phyloP scores from a whole-genome alignment of 495 filamentous ascomycete species.

The Neurospora sp. region DNA sequence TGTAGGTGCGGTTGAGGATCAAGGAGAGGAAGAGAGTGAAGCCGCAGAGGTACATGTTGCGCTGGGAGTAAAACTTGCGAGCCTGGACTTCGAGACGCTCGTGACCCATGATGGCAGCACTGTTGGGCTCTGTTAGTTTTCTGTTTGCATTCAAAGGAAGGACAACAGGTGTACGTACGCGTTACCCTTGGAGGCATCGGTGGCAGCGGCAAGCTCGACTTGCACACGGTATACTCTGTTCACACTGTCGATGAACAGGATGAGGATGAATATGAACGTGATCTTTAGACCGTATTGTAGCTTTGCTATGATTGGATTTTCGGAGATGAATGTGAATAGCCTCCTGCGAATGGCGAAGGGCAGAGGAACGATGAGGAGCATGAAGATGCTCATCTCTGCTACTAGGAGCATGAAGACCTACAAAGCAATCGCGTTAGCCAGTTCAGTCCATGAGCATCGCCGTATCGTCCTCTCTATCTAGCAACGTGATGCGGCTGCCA shows the following conservation, averaged over 20 bases:
- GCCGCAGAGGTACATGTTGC: slow-evolving; percentile 99
- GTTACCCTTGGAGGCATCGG: slow-evolving; percentile 28
- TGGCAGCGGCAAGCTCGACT: slow-evolving; percentile 59
- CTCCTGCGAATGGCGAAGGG: slow-evolving; percentile 79
- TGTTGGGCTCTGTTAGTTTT: slow-evolving; percentile 18
- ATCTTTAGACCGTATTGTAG: slow-evolving; percentile 58
- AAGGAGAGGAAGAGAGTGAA: slow-evolving; percentile 98
- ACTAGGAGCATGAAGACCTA: slow-evolving; percentile 92
- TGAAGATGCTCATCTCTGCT: slow-evolving; percentile 86
- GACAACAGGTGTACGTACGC: slow-evolving; percentile 15
- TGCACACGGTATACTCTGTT: slow-evolving; percentile 98
- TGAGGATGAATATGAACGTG: slow-evolving; percentile 95
- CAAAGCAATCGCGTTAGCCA: slow-evolving; percentile 14
- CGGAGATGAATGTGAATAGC: slow-evolving; percentile 81
- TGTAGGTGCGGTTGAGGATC: slow-evolving; percentile 98
- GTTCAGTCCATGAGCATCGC: background rate
- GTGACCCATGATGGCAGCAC: slow-evolving; percentile 64
- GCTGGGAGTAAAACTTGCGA: slow-evolving; percentile 99
- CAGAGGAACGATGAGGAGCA: slow-evolving; percentile 82
- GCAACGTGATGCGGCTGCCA: background rate
- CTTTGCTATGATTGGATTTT: slow-evolving; percentile 56
- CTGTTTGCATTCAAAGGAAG: background rate
- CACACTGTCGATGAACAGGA: slow-evolving; percentile 96
- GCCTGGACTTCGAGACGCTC: slow-evolving; percentile 97
- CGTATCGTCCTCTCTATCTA: background rate